Conservation (phyloP, 129 eudicot genomes). For the Saposhnikovia divaricata region DNA sequence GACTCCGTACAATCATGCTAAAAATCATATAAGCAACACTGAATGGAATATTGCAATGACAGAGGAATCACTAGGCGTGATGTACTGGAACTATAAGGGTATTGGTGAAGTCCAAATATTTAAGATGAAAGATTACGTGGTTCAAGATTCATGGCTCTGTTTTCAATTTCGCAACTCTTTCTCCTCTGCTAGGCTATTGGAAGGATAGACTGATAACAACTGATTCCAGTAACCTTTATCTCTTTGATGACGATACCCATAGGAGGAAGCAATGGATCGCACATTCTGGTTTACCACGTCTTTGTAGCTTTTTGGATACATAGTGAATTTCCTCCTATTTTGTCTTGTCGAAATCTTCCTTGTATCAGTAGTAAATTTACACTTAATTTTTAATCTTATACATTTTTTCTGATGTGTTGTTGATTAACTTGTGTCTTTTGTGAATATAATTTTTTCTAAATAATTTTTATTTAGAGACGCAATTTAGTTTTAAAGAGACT, state of each 20-base stretch:
- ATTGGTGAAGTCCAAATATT: not conserved
- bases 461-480: no score
- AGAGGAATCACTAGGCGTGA: not conserved
- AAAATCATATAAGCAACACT: not conserved
- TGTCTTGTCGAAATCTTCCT: no score
- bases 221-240: not conserved
- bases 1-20: not conserved
- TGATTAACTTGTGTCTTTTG: no score
- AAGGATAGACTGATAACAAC: not conserved
- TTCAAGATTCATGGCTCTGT: not conserved
- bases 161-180: not conserved
- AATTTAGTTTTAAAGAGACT: no score
- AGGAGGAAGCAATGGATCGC: not conserved
- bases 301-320: not conserved
- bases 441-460: no score
- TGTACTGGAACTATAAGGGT: not conserved
- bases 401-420: no score
- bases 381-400: no score
- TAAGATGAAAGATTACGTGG: not conserved
- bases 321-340: no score
- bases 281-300: not conserved
- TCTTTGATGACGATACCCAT: not conserved
- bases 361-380: no score
- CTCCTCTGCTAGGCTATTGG: not conserved
- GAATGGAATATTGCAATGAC: not conserved